Base-by-base conservation (phyloP, 768 basidiomycete species). In the Lanmaoa rubissima region DNA sequence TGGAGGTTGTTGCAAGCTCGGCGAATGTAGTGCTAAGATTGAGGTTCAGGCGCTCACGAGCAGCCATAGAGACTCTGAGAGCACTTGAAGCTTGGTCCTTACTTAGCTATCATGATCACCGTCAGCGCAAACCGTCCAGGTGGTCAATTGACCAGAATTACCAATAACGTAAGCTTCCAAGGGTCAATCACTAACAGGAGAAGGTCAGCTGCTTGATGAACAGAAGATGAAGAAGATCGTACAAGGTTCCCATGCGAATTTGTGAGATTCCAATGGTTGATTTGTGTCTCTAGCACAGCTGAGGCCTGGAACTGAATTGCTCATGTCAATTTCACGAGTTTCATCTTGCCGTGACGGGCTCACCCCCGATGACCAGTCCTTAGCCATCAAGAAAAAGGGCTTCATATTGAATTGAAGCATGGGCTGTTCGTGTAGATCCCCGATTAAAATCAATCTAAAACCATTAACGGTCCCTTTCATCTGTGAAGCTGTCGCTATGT, bases 231-330 rank as follows among this genome's bases (percentile, higher is more conserved):
- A 41, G 53, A 13, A 1, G 74, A 48, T 39, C 86, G 60, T 67
- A 90, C 90, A 70, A 32, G 97, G 96, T 73, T 98, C 97, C 94
- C 97, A 99, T 98, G 94, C 47, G 96, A 98, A 68, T 97, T 98
- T 24, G 88, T 87, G 48, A 98, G 73, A 71, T 99, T 99, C 92
- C 94, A 99, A 66, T 97, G 98, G 57, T 86, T 93, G 69, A 97
- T 88, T 48, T 87, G 85, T 3, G 86, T 87, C 24, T 87, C 85
- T 65, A 98, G 76, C 0, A 88, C 87, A 1, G 90, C 89, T 7
- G 87, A 86, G 6, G 92, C 90, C 67, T 88, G 87, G 44, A 98
- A 74, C 96, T 98, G 60, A 12, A 34, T 58, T 39, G 24, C 24
- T 2, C 46, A 13, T 21, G 55, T 56, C 42, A 61, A 21, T 42